These are phyloP conservation scores for Rhynchospora pubera DNA, from an alignment of 176 grass and related monocot species.

Conservation along the genomic window DNA sequence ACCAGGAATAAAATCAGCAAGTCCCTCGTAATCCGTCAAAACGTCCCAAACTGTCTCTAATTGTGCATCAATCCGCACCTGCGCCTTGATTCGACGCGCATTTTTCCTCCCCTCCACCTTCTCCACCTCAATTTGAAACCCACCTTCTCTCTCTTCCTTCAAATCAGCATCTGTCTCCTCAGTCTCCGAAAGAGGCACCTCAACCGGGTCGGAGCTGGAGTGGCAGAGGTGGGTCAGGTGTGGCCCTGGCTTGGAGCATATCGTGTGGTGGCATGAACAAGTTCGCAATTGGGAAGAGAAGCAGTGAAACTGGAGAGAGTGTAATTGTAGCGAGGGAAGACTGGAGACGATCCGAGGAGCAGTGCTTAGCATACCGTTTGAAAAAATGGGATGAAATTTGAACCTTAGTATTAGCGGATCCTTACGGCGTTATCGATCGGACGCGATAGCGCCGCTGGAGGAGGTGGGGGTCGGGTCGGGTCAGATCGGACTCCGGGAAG, in stretches of 20 bases:
- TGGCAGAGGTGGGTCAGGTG: background rate
- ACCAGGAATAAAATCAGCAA: slow-evolving; percentile 72
- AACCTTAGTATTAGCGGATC: background rate
- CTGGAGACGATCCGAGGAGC: background rate
- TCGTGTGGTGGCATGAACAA: background rate
- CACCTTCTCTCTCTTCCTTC: slow-evolving; percentile 7
- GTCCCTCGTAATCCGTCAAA: slow-evolving; percentile 79
- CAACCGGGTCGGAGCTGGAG: background rate
- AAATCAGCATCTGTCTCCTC: background rate
- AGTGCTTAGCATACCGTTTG: background rate
- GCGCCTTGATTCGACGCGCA: slow-evolving; percentile 35
- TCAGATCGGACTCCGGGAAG: background rate
- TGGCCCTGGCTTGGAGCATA: background rate
- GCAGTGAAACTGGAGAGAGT: background rate
- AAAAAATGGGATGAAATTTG: background rate
- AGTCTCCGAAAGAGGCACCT: background rate
- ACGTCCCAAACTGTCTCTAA: slow-evolving; percentile 68
- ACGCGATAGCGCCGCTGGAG: background rate
- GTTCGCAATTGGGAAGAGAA: background rate
- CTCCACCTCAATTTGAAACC: slow-evolving; percentile 50
- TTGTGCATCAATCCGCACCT: slow-evolving; percentile 40
- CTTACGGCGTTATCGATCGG: background rate
- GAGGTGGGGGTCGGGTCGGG: background rate
- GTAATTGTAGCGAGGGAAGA: background rate
- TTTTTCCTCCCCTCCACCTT: slow-evolving; percentile 46